Percentiles rank a stretch among this genome's conserved stretches.
Evolutionary conservation across 257 asterid species (phyloP).

Genomic region (Fraxinus quadrangulata): DNA sequence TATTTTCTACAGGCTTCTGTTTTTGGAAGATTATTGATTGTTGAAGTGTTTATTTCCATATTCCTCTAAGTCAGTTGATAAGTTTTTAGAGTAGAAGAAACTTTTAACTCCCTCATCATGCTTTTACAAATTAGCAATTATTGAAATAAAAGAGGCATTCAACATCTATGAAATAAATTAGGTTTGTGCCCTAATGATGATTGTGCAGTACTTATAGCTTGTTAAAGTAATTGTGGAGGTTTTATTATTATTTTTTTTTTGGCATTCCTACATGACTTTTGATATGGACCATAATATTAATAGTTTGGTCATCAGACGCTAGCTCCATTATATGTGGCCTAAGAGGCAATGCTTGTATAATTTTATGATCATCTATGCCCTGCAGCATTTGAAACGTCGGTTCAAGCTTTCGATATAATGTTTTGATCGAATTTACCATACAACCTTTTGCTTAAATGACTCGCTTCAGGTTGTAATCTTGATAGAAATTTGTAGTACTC

Average conservation of each 20-base stretch:
- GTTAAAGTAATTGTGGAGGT: not conserved
- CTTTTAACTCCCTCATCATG: not conserved
- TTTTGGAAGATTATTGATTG: not conserved
- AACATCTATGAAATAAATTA: not conserved
- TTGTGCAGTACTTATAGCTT: not conserved
- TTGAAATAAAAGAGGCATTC: not conserved
- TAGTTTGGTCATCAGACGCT: too few species aligned
- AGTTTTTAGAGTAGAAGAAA: not conserved
- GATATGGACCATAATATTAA: too few species aligned
- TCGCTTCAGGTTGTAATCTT: not conserved
- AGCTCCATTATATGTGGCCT: too few species aligned
- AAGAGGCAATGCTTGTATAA: not conserved
- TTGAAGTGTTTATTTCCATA: not conserved
- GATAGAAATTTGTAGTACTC: not conserved
- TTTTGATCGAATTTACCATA: not conserved
- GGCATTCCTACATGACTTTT: not conserved
- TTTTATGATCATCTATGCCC: not conserved
- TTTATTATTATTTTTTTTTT: too few species aligned
- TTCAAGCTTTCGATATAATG: not conserved
- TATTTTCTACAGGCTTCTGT: not conserved
- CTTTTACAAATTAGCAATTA: not conserved
- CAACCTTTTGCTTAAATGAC: not conserved
- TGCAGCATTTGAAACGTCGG: not conserved
- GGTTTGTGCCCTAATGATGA: not conserved
- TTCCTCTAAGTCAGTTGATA: not conserved